Evolutionary conservation across 2,329 filamentous ascomycete genomes (phyloP), one percentile per base, ranked within the genome.

Genomic region (Fonsecaea pedrosoi): DNA sequence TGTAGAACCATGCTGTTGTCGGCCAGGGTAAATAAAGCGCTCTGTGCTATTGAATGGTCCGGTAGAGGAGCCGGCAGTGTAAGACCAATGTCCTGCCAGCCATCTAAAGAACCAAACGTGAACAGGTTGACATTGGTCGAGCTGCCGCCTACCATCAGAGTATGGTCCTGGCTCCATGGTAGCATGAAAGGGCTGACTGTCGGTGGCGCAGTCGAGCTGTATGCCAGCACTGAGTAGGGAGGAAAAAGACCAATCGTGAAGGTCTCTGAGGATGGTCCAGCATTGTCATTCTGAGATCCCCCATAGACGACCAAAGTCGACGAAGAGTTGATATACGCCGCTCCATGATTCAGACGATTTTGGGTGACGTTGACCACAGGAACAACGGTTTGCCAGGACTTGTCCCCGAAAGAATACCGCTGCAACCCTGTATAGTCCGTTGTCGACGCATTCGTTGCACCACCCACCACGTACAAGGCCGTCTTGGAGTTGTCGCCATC

Each of bases 391-490:
- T 87, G 82, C 89, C 89, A 91, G 64, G 78, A 82, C 65, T 83
- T 78, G 60, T 83, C 77, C 4, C 78, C 75, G 72, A 90, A 89
- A 2, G 81, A 83, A 74, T 86, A 91, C 71, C 85, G 81, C 78
- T 97, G 94, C 60, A 98, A 78, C 10, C 94, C 94, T 9, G 86
- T 80, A 75, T 95, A 96, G 57, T 81, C 80, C 0, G 80, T 75
- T 15, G 83, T 79, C 65, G 83, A 82, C 50, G 77, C 73, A 65
- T 82, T 80, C n/a, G 83, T 85, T 57, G 77, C 75, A 62, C 94
- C 94, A 72, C 94, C 94, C 42, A 98, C 87, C 55, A 97, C 85
- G 75, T 90, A 97, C 35, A 97, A 83, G 32, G 85, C 90, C 4
- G 89, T 84, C 60, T 86, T 80, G 48, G 82, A 80, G 18, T 83